These are phyloP conservation scores for Lachnellula arida DNA, from an alignment of 2,329 filamentous ascomycete species.

Conservation along the genomic window DNA sequence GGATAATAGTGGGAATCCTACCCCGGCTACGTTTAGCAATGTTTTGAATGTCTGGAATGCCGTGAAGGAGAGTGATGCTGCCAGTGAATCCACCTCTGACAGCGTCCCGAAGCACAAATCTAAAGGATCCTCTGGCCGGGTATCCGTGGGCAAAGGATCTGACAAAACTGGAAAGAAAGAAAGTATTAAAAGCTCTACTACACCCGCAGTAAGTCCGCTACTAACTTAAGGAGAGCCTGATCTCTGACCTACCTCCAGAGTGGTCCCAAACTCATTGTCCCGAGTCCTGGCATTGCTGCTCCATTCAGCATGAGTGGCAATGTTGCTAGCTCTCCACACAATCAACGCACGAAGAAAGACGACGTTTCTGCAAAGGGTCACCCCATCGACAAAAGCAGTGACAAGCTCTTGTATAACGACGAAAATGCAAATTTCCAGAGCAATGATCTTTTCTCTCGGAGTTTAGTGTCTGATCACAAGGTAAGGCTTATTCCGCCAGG, in stretches of 20 bases:
- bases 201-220: neutral
- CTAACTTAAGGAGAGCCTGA: neutral
- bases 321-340: neutral
- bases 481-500: too few relatives aligned
- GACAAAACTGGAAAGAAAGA: neutral
- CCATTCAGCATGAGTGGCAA: neutral
- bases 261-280: neutral
- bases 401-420: neutral
- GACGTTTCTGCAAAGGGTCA: neutral
- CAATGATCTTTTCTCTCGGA: too few relatives aligned
- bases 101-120: neutral
- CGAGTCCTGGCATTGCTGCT: neutral
- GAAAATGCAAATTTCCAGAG: too few relatives aligned
- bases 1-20: neutral
- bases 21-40: neutral
- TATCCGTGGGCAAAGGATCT: neutral
- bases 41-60: neutral
- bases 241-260: neutral
- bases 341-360: neutral
- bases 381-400: neutral
- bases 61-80: neutral
- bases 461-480: too few relatives aligned
- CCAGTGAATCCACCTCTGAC: neutral
- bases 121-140: neutral
- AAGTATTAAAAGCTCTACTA: neutral